A percentile compares a stretch with the other conserved stretches of the same genome.
Conservation (phyloP, 2,329 filamentous ascomycete species). For the Colletotrichum endophyticum region DNA sequence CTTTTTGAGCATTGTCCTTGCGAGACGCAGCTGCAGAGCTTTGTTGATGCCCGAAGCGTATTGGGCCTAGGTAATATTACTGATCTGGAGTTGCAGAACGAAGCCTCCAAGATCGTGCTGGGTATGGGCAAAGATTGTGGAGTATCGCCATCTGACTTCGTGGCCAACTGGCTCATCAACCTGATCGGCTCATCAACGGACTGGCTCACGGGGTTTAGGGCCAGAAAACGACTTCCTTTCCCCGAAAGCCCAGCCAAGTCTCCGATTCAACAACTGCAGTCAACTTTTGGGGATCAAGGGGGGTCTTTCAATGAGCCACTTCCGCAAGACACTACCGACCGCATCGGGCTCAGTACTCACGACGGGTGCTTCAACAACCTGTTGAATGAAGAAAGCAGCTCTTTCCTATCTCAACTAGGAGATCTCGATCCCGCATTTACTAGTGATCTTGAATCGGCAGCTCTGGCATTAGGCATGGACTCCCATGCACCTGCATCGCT, state of each 20-base stretch:
- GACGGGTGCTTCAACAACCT: neutral
- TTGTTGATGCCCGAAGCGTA: neutral
- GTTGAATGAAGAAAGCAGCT: neutral
- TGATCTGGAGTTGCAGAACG: conserved; percentile 20
- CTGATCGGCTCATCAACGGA: conserved; percentile 6
- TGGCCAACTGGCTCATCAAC: conserved; percentile 11
- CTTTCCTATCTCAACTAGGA: neutral
- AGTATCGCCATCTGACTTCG: neutral
- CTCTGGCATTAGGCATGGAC: neutral
- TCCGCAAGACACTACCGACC: neutral
- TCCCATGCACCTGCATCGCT: neutral
- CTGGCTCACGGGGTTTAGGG: conserved; percentile 1
- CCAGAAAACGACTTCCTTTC: neutral
- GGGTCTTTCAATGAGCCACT: neutral
- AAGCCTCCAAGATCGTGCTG: conserved; percentile 22
- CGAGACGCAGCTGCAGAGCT: conserved; percentile 20
- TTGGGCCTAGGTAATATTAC: neutral
- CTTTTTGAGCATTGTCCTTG: conserved; percentile 30
- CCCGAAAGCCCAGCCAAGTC: neutral
- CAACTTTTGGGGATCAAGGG: too few species aligned
- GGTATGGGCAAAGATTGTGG: conserved; percentile 10
- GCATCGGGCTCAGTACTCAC: neutral
- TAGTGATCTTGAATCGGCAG: neutral
- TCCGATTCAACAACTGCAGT: neutral
- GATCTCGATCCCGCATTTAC: neutral